Evolutionary conservation across 371 early-diverging fungal genomes (phyloP), one percentile per base, ranked within the genome.

Genomic region (Mortierella polycephala): DNA sequence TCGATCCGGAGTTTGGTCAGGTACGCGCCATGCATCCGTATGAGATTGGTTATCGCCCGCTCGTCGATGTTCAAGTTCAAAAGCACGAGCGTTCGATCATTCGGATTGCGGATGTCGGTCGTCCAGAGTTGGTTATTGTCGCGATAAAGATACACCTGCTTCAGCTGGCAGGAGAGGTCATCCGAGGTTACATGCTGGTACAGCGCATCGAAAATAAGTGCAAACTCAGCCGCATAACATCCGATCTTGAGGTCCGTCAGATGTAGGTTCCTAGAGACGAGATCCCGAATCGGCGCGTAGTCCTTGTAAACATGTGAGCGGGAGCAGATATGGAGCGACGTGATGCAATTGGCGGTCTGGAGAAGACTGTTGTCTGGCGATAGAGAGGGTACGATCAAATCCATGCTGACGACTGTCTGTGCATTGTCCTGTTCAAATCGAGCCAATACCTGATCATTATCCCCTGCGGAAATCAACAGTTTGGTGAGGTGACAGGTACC

Each of bases 1-100:
- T 64, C 64, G 49, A 57, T 64, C 46, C 47, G 10, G 11, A 64
- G 37, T 39, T 64, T 64, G 37, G 64, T 64, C 7, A 64, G 49
- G 7, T 55, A 57, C 14, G 64, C 44, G n/a, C 64, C 64, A 18
- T 49, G 20, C 9, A 18, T 39, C 44, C 41, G 41, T 12, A 64
- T 7, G n/a, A 64, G 39, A 4, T 46, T 13, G 9, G 37, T 10
- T 13, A 64, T 16, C n/a, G 39, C 56, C 6, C 49, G 23, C 9
- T 64, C 55, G 37, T 57, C 10, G 14, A 64, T n/a, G 18, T 56
- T 57, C 46, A 57, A 20, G 2, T 47, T 44, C 57, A 64, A 2
- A 16, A 64, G 41, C 40, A 56, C 64, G 11, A 63, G 46, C 2
- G 63, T 45, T 13, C 56, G 9, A 9, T 18, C 20, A 8, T 54